Evolutionary conservation across 371 early-diverging fungal genomes (phyloP).

Genomic region (Apophysomyces variabilis): DNA sequence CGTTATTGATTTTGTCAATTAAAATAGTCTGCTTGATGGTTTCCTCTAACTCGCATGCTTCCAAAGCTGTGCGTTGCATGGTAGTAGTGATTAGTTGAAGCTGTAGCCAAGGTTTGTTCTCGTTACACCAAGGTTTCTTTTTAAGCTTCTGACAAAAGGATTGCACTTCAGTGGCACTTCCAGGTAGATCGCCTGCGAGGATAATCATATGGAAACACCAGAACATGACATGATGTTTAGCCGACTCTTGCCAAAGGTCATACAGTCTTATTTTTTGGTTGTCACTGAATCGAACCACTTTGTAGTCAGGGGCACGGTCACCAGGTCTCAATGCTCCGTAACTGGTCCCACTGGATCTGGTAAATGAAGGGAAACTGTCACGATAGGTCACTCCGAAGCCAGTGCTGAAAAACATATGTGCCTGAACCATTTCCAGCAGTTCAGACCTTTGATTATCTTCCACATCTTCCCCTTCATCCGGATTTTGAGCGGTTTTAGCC

Average conservation of each 20-base stretch:
- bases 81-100: constrained; percentile 9
- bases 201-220: constrained; percentile 11
- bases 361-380: not conserved
- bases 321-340: not conserved
- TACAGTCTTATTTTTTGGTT: constrained; percentile 7
- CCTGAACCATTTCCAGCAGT: not conserved
- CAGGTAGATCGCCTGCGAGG: constrained; percentile 6
- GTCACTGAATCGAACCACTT: constrained; percentile 1
- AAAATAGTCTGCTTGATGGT: constrained; percentile 7
- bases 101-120: not conserved
- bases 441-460: not conserved
- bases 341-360: not conserved
- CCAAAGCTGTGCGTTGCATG: constrained; percentile 4
- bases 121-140: not conserved
- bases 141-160: constrained; percentile 11
- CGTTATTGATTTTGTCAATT: constrained; percentile 14
- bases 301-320: constrained; percentile 10
- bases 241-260: constrained; percentile 6
- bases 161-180: not conserved
- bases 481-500: constrained; percentile 4
- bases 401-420: constrained; percentile 7
- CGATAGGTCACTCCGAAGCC: constrained; percentile 11
- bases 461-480: not conserved
- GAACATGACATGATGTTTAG: constrained; percentile 1
- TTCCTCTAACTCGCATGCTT: constrained; percentile 1